Base-by-base conservation (phyloP, 176 grass and related monocot species). In the Oryza glumipatula region DNA sequence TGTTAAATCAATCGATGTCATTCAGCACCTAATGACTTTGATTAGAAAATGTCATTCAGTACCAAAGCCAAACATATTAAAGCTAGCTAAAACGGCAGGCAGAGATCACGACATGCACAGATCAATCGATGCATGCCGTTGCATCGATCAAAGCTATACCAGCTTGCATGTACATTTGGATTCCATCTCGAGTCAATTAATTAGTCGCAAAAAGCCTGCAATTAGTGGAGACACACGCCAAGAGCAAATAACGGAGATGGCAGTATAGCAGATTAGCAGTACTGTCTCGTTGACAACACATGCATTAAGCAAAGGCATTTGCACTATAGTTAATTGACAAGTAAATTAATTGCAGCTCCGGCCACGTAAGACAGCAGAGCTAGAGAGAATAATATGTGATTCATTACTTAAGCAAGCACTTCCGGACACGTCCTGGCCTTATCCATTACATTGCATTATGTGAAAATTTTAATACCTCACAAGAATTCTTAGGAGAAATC, bases 381-480 rank as follows among this genome's bases (percentile, higher is more conserved):
- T 11, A n/a, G 7, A n/a, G 19, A 8, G 58, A 28, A 28, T 28
- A 67, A 21, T 33, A 7, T 24, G 5, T 67, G 66, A 86, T 67
- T 67, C 44, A 86, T 67, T 72, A 30, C 77, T 82, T 67, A 82
- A 60, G 83, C 78, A 86, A 77, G 70, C 71, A 65, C 48, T 21
- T 21, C 19, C 3, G 12, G 52, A 77, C 19, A 77, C 22, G 65
- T n/a, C 77, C n/a, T 38, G 78, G 78, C 79, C 88, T 82, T 81
- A 82, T 77, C 88, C 83, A 33, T 89, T 82, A 82, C 88, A 66
- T 14, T 74, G 38, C 67, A 61, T 49, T 60, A 45, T 60, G 70
- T 48, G 63, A 67, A 24, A 65, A 48, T 4, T 39, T 28, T 58
- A n/a, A 4, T 9, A 1, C 26, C 38, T 70, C 61, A 38, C 79